Conservation (phyloP, 495 filamentous ascomycete species). For the Aspergillus baeticus region DNA sequence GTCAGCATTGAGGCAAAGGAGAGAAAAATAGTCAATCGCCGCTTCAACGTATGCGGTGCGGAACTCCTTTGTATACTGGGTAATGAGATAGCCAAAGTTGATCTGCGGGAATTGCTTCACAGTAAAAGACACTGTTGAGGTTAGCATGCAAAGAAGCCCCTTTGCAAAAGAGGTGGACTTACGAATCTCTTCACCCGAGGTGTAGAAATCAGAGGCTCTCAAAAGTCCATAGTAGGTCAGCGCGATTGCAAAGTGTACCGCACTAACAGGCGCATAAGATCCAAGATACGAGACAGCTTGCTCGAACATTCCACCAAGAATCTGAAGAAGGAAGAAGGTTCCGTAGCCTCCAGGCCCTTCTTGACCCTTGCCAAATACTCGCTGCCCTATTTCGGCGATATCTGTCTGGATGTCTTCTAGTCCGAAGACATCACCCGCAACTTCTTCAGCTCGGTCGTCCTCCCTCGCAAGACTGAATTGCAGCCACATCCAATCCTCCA, state of each 20-base stretch:
- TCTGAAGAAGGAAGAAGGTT: slow-evolving; percentile 88
- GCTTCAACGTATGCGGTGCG: slow-evolving; percentile 80
- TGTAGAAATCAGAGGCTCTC: slow-evolving; percentile 72
- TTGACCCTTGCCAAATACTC: slow-evolving; percentile 75
- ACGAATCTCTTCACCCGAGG: slow-evolving; percentile 69
- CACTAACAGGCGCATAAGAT: slow-evolving; percentile 82
- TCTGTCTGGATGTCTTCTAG: slow-evolving; percentile 82
- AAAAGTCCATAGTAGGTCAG: slow-evolving; percentile 89
- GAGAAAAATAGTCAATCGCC: slow-evolving; percentile 87
- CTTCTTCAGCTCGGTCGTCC: slow-evolving; percentile 75
- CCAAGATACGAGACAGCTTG: slow-evolving; percentile 89
- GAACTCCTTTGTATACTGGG: slow-evolving; percentile 95
- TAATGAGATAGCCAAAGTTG: slow-evolving; percentile 90
- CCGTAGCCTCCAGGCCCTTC: slow-evolving; percentile 76
- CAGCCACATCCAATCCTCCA: slow-evolving; percentile 97
- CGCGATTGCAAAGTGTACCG: slow-evolving; percentile 91
- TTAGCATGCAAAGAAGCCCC: slow-evolving; percentile 31
- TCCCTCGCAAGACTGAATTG: slow-evolving; percentile 92
- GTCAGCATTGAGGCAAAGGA: slow-evolving; percentile 92
- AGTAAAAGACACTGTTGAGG: slow-evolving; percentile 55
- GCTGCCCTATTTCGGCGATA: slow-evolving; percentile 81
- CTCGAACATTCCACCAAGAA: slow-evolving; percentile 93
- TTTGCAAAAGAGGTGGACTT: slow-evolving; percentile 30
- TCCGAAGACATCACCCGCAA: slow-evolving; percentile 84
- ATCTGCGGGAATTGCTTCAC: slow-evolving; percentile 83